Evolutionary conservation across 345 rosid species (phyloP), one percentile per base, ranked within the genome.

Genomic region (Eutrema yunnanense): DNA sequence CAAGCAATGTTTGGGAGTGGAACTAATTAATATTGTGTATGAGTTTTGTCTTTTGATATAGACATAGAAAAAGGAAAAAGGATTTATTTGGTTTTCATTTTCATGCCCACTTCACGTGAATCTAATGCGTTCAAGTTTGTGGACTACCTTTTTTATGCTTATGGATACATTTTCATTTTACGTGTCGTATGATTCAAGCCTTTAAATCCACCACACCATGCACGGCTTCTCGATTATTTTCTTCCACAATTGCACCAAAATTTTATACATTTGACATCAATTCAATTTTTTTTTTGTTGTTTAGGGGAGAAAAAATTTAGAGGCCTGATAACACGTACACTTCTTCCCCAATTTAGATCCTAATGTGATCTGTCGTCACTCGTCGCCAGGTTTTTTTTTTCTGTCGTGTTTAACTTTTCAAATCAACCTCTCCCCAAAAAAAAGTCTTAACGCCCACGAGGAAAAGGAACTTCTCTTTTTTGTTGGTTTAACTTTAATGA

Each of bases 1-100:
- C 72, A 77, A 77, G 76, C 80, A 77, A 77, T 61, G 73, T 71
- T 69, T 51, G 80, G 13, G 6, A 77, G 80, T 71, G 68, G 72
- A 71, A 71, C 27, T 5, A 9, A 46, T 26, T 36, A 53, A 29
- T 69, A 11, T 14, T 27, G n/a, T 67, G 48, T 44, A 9, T 33
- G 41, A 51, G 48, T 59, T 57, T 56, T 41, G 44, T 50, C 68
- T 60, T 58, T 22, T 41, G 16, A 44, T 75, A 37, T 37, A 62
- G 7, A 76, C 14, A 19, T 8, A 19, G 32, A 47, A 32, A 36
- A 57, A 32, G 32, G 54, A 11, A 44, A 33, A 40, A 33, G 0
- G 32, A 7, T 10, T 16, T 33, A 33, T 9, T 33, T 54, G 63
- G 65, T 26, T 70, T 56, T 70, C 60, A 58, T 43, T 71, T 42